Evolutionary conservation across 164 flowering plant species (phyloP), one percentile per base, ranked within the genome.

Genomic region (Tetracentron sinense): DNA sequence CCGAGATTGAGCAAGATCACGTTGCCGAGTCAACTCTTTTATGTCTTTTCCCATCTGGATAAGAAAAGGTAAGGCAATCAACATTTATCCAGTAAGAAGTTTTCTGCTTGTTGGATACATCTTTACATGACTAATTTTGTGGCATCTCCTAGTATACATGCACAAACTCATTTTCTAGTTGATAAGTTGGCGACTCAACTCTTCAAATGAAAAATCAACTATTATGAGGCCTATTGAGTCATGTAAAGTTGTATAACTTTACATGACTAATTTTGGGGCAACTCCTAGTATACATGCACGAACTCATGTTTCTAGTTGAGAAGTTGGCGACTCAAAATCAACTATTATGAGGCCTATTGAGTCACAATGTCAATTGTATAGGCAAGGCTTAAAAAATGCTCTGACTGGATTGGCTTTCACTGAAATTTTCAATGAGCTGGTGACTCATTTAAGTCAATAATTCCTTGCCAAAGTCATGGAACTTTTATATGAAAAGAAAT

Each of bases 41-140:
- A 88, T 80, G 78, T 88, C 95, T 72, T 82, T 87, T 73, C 84
- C 97, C 95, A 95, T 79, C 99, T 95, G 82, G 51, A 78, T 10
- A 60, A 65, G 19, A 35, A 33, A 33, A 63, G 46, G 52, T 8
- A 56, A 73, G 16, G 21, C n/a, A n/a, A 56, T 53, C 56, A 55
- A 64, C 31, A 5, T 65, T 79, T 28, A 66, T 19, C 2, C 44
- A 27, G 51, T 0, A 42, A 58, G 29, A 29, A 29, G 20, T 42
- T 55, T 63, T 44, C 23, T 19, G 35, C 21, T 19, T 35, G 47
- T 29, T 31, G 33, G 28, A 38, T n/a, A n/a, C n/a, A n/a, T 4
- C 38, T 33, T 4, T 47, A 11, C 8, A 15, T 52, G 23, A 17
- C 15, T 35, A 35, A 22, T 38, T 22, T 15, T 50, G 51, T 27